Base-by-base conservation (phyloP, 441 rosid genomes). In the Omphalea diandra region DNA sequence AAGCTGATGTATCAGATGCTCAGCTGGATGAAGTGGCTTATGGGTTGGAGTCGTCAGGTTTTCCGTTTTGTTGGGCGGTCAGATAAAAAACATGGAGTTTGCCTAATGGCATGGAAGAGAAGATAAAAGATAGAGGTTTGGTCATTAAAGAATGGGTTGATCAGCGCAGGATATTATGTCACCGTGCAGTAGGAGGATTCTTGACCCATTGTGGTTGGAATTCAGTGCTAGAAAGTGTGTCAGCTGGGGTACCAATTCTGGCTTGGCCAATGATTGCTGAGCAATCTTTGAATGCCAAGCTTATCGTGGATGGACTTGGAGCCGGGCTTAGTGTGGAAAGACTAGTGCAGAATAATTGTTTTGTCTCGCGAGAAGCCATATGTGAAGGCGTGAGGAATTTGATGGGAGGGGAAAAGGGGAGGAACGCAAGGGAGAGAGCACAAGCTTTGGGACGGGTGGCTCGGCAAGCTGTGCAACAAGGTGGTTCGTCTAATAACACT, bases 151-250 rank as follows among this genome's bases (percentile, higher is more conserved):
- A 64, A 10, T 83, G 80, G 83, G 86, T 74, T 31, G 76, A 83
- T 52, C 86, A 80, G 24, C 79, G 68, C 5, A 14, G 32, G 5
- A 78, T 83, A 44, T 61, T 83, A n/a, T 52, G 52, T 1, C 83
- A 80, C 60, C 73, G 63, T 0, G 60, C 77, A 3, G 41, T 65
- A 1, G 74, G 79, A 1, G 85, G 79, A 32, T 83, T 83, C 70
- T 41, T 81, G 70, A 81, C 80, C 33, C 85, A 83, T 1, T 81
- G 87, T 26, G 84, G 86, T 1, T 81, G 84, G 84, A 83, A 81
- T 53, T 81, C 84, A 3, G 75, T 79, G 33, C 49, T 83, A 3
- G 87, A 83, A 63, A 73, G 83, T 56, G 32, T 79, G 56, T 65
- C 77, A 3, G 63, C 29, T 2, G 79, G 80, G 10, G 77, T 81